Evolutionary conservation across 2,329 filamentous ascomycete species (phyloP).

Genomic region (Penicillium sp.): DNA sequence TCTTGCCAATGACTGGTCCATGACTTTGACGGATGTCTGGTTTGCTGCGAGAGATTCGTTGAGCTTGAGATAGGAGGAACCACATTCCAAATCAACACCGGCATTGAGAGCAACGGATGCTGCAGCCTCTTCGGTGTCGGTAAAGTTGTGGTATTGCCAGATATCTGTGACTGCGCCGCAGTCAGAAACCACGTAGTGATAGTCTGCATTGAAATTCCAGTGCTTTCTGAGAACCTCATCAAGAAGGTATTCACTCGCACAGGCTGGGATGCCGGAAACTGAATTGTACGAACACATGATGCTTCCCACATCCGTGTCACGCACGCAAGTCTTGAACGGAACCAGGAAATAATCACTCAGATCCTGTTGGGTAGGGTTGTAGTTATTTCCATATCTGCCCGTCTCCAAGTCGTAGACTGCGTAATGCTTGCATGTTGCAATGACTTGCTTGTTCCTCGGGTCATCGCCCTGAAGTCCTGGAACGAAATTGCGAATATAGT

Average conservation of each 20-base stretch:
- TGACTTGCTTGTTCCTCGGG: conserved; percentile 43
- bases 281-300: conserved; percentile 68
- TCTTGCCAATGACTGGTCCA: conserved; percentile 52
- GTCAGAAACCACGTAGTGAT: conserved; percentile 67
- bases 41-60: conserved; percentile 48
- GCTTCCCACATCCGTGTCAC: conserved; percentile 61
- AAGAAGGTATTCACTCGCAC: conserved; percentile 65
- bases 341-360: conserved; percentile 70
- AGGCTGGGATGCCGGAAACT: conserved; percentile 68
- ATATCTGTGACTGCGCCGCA: conserved; percentile 67
- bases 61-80: conserved; percentile 51
- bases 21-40: conserved; percentile 48
- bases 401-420: conserved; percentile 61
- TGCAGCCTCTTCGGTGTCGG: conserved; percentile 48
- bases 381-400: conserved; percentile 37
- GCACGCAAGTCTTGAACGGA: conserved; percentile 67
- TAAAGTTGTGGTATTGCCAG: conserved; percentile 58
- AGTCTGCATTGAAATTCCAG: conserved; percentile 66
- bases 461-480: conserved; percentile 56
- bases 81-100: conserved; percentile 58
- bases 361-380: conserved; percentile 63
- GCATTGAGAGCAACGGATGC: conserved; percentile 55
- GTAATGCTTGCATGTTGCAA: conserved; percentile 65
- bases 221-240: conserved; percentile 66
- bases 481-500: conserved; percentile 49